These are phyloP conservation scores for Pythium myriotylum DNA, from an alignment of 352 stramenopile species.

Conservation along the genomic window DNA sequence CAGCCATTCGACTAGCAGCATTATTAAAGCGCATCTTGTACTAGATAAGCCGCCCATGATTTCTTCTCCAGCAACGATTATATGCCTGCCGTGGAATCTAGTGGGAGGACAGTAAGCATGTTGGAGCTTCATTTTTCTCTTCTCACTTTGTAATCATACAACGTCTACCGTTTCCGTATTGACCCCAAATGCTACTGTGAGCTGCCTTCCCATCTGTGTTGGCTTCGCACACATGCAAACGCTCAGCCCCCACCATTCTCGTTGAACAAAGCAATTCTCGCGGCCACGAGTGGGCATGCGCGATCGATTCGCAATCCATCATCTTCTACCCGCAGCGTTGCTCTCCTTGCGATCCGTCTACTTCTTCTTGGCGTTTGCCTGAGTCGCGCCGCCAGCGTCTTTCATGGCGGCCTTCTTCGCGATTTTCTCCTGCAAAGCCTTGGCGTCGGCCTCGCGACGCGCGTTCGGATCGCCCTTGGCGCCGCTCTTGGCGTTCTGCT, in stretches of 20 bases:
- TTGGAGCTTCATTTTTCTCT: no score
- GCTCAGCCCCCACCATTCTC: constrained; percentile 1
- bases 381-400: constrained; percentile 35
- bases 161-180: no score
- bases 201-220: no score
- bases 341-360: neutral
- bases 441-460: constrained; percentile 69
- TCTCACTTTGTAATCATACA: neutral
- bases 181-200: no score
- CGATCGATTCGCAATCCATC: constrained; percentile 27
- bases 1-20: constrained; percentile 27
- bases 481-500: constrained; percentile 19
- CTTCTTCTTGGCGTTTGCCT: constrained; percentile 19
- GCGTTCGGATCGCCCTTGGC: constrained; percentile 54
- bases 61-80: no score
- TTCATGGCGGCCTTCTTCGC: constrained; percentile 73
- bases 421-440: constrained; percentile 83
- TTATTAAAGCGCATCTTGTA: no score
- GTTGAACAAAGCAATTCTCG: no score
- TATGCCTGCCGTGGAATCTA: no score
- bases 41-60: no score
- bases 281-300: constrained; percentile 14
- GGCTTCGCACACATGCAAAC: constrained; percentile 20
- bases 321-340: constrained; percentile 2
- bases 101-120: no score